Base-by-base conservation (phyloP, 345 rosid species). In the Brassica juncea region DNA sequence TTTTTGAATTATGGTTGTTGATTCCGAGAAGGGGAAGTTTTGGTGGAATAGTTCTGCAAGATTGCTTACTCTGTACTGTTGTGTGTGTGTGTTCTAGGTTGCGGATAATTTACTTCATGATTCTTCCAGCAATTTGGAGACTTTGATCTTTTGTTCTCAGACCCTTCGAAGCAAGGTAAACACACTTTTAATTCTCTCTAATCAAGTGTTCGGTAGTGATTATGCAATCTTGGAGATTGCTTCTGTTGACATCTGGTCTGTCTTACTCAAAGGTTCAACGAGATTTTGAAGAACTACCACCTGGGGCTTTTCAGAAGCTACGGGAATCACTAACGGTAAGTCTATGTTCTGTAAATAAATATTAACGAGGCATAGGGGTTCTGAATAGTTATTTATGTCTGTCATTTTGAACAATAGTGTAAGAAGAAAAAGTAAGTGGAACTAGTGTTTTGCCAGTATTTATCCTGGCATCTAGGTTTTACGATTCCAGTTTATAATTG, bases 151-250 rank as follows among this genome's bases (percentile, higher is more conserved):
- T 84, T 96, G 98, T 80, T 96, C 99, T 42, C 99, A 93, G 84
- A 96, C 99, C n/a, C 99, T 96, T 74, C 83, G 99, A 86, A 92
- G 98, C 97, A 96, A 96, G 98, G 99, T 96, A 93, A 11, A 76
- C 25, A 42, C 72, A 64, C 30, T 55, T 65, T 8, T 3, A 32
- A 2, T 10, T 60, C 7, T 73, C 67, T 85, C 27, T 49, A 44
- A 11, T 44, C 1, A 49, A 78, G 25, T 34, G 55, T 16, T 71
- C 57, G 21, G n/a, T 75, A 8, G 21, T 44, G n/a, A 12, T 32
- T 14, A 21, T 37, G 6, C 49, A 68, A 31, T 57, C 62, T 4
- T 62, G 54, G 67, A 28, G 67, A 74, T 55, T 58, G 59, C 67
- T 15, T 55, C 30, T 76, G 47, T 66, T 81, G 68, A 71, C 66